Base-by-base conservation (phyloP, 2,329 filamentous ascomycete genomes). In the Penicillium sp. region DNA sequence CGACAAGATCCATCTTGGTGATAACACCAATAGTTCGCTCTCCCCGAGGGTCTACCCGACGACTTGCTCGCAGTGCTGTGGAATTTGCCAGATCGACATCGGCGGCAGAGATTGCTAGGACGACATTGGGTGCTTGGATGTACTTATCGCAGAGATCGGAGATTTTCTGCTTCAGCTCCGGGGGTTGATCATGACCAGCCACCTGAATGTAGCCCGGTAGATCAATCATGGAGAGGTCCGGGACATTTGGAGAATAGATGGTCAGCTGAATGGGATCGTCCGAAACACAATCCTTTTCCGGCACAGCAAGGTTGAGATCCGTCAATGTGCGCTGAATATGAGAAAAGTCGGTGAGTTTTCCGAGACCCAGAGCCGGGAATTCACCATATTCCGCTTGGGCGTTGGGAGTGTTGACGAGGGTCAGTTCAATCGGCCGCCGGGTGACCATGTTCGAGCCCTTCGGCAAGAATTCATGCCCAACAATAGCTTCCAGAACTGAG, bases 391-490 rank as follows among this genome's bases (percentile, higher is more conserved):
- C 93, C 2, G 85, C 80, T 30, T 82, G 79, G 1, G 87, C 83
- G 41, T 89, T 84, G 0, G 91, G 91, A 0, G 91, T 97, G 67
- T 98, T 97, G 67, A 98, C 83, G 4, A 98, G 78, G 0, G 93
- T 98, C 40, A 98, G 76, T 68, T 98, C 93, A 61, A 98, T 98
- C 0, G 93, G 93, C 44, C 93, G 78, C 27, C 94, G 79, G 7
- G 93, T 98, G 34, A 98, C 93, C 93, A 98, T 98, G 59, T 98
- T 98, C 28, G 84, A 83, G n/a, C 93, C 93, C 67, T 98, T 98
- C 4, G 93, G 94, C 31, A 98, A 71, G 54, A 98, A 98, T 57
- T 98, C 93, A 60, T 98, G 93, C 4, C 93, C 94, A 39, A 98
- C 94, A 46, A 98, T 94, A 14, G 93, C 87, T 65, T 98, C 93